Base-by-base conservation (phyloP, 306 rosid genomes). In the Cucurbita argyrosperma region DNA sequence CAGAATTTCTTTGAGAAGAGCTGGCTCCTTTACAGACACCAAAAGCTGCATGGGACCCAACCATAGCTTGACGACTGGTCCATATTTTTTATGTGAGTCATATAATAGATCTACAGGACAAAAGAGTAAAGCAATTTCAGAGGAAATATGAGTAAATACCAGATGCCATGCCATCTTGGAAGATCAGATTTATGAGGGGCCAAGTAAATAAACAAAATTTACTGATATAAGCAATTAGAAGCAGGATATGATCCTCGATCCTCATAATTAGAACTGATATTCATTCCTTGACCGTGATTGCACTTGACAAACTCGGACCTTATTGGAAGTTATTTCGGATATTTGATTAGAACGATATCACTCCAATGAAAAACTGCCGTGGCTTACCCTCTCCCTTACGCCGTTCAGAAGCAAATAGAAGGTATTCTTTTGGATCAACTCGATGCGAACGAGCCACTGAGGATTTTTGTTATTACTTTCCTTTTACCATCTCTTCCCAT, bases 21-120 rank as follows among this genome's bases (percentile, higher is more conserved):
- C 26, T 37, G 92, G 92, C 70, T 88, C 94, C 81, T 79, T 92
- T 55, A 92, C 77, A 0, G 97, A 92, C 80, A 92, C 97, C 75
- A 92, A 78, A 55, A 92, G 94, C 86, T 81, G 83, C 35, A 86
- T 86, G 73, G 96, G 96, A 76, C 96, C 92, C 78, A 92, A 76
- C 96, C 97, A 92, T 70, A 92, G 79, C 89, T 86, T 89, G 80
- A 89, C 79, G 74, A 89, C 79, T 18, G 94, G 72, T 60, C 97
- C 96, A 82, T 85, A 85, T 62, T 74, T 78, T 77, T 84, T 76
- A 75, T 92, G 97, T 7, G 85, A 84, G 79, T 83, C 85, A 55
- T 84, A 80, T 75, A 92, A 75, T 69, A 86, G 60, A 55, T 89
- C 96, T 92, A 85, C 60, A 77, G 79, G 46, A 18, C 77, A 73